Conservation (phyloP, 306 rosid species). For the Cucumis cinereus region DNA sequence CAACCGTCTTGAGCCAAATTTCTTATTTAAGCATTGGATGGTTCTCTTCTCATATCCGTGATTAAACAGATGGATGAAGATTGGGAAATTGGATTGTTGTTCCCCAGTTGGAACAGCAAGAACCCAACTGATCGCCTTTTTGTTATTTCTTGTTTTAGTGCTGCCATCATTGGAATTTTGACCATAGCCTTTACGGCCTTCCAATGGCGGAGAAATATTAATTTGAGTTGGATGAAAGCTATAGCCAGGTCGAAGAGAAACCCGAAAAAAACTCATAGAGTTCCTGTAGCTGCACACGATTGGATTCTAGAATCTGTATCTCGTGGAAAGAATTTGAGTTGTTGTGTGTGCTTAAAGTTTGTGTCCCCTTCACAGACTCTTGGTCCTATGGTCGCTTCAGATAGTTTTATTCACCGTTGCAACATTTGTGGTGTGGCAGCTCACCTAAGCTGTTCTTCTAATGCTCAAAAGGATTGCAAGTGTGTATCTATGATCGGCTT, state of each 20-base stretch:
- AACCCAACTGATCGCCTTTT: constrained; percentile 73
- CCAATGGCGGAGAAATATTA: constrained; percentile 95
- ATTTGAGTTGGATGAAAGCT: constrained; percentile 93
- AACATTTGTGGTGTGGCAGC: constrained; percentile 76
- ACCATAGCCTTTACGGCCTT: constrained; percentile 86
- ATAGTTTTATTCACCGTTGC: constrained; percentile 70
- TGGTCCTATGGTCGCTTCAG: constrained; percentile 69
- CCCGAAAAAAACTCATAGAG: constrained; percentile 62
- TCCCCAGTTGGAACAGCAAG: constrained; percentile 61
- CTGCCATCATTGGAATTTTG: constrained; percentile 79
- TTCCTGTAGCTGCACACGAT: constrained; percentile 61
- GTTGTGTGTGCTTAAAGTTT: constrained; percentile 79
- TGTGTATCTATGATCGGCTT: constrained; percentile 79
- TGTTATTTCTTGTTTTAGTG: constrained; percentile 49
- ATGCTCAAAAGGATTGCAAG: constrained; percentile 85
- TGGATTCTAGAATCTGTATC: constrained; percentile 72
- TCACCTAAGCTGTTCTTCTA: constrained; percentile 75
- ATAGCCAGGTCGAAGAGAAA: constrained; percentile 83
- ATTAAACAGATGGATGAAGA: constrained; percentile 51
- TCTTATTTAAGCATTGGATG: constrained; percentile 8
- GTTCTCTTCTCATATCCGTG: constrained; percentile 5
- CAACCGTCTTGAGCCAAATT: background rate
- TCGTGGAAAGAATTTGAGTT: constrained; percentile 81
- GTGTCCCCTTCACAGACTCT: constrained; percentile 74
- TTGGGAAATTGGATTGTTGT: constrained; percentile 48